Evolutionary conservation across 2,329 filamentous ascomycete species (phyloP), one percentile per base, ranked within the genome.

Genomic region (Neonectria sp.): DNA sequence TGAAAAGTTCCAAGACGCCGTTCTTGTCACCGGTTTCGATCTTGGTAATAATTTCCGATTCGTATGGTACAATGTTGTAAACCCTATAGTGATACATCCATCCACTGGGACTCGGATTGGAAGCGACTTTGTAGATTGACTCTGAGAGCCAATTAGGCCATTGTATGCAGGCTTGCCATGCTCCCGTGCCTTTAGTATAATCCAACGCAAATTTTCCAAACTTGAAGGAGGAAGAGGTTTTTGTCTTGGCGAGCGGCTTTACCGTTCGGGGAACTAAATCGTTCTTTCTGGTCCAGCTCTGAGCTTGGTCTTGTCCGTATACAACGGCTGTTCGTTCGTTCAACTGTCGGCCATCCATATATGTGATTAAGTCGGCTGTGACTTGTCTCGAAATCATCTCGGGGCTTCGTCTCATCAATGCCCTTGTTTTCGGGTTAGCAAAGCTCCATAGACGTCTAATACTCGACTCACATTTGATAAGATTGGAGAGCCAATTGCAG

Each of bases 111-210:
- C 62, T 60, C 1, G 72, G 72, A 0, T 25, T 46, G 0, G 70
- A 76, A 1, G 66, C 52, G 1, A 77, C 0, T 13, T 76, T 72
- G 24, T 57, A 66, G 0, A 73, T 66, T 0, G 64, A 67, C 0
- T 62, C 40, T 1, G 76, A 76, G 4, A 75, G 9, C 76, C 76
- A 77, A n/a, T 43, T 71, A 1, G 76, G 76, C 8, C 65, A 40
- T 58, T 76, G 72, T 0, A 78, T 9, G 17, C 68, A 68, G 1
- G 67, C 74, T 5, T 73, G 65, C 75, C 75, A 77, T 0, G 65
- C 73, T 0, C 71, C 70, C 1, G 66, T 71, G 0, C 17, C 12
- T 2, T 60, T 67, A 0, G 62, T 45, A 1, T 68, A 68, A 7
- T 61, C 21, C 12, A 73, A 35, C 0, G 21, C 67, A 2, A 75